Evolutionary conservation across 495 filamentous ascomycete genomes (phyloP), one percentile per base, ranked within the genome.

Genomic region (Jackrogersella multiformis): DNA sequence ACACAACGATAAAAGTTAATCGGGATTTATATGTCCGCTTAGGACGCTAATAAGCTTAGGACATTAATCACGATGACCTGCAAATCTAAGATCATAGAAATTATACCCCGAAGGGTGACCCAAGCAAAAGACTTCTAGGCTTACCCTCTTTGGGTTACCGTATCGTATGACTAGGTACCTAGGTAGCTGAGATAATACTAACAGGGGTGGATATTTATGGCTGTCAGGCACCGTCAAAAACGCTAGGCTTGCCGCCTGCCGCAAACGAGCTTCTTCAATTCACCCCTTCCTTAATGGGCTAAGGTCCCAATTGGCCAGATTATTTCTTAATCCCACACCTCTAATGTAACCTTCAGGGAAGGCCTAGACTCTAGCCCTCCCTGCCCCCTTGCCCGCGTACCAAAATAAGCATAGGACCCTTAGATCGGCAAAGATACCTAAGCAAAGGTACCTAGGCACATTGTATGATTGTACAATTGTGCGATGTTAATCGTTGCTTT

Each of bases 341-440:
- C 6, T 0, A 16, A 5, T 49, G 24, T 4, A 49, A 32, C n/a
- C 5, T n/a, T 8, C 26, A 53, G 30, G 24, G 46, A 26, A 23
- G 49, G 49, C 36, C 49, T 53, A 12, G 26, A 30, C 26, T 7
- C 26, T 7, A 3, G 4, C 26, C 26, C 3, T 30, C 3, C 26
- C 26, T 30, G n/a, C n/a, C n/a, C n/a, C n/a, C n/a, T n/a, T n/a
- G 48, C 28, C 48, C 45, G 24, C 39, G 36, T 34, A 46, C 39
- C 41, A 18, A 38, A 32, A 46, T 58, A 46, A 46, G 55, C 28
- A 58, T 44, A 57, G 36, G 39, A 45, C 54, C 39, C 54, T 24
- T 41, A 53, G 49, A 53, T 53, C 49, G 49, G 32, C 49, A 53
- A 23, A 53, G 49, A 30, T n/a, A n/a, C n/a, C n/a, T n/a, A n/a